These are phyloP conservation scores for Pleochaeta shiraiana DNA, from an alignment of 2,329 filamentous ascomycete genomes.

Conservation along the genomic window DNA sequence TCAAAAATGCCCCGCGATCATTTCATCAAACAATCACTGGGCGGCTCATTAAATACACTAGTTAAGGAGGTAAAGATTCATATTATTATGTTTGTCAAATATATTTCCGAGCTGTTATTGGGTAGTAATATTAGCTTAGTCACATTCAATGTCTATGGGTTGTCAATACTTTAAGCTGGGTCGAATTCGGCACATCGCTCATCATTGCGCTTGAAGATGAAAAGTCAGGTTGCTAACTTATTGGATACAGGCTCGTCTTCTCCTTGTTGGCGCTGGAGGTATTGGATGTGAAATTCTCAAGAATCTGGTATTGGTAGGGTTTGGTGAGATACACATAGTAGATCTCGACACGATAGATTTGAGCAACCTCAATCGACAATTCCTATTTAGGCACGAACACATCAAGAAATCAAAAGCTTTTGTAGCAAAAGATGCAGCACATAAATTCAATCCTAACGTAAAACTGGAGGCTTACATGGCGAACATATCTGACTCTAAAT, in stretches of 20 bases:
- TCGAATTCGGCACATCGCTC: no score
- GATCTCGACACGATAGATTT: constrained; percentile 97
- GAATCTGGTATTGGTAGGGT: constrained; percentile 80
- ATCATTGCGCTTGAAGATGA: constrained; percentile 6
- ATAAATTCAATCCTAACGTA: constrained; percentile 72
- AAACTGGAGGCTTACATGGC: constrained; percentile 78
- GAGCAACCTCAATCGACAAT: constrained; percentile 93
- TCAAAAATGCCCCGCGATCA: constrained; percentile 23
- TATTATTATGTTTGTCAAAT: no score
- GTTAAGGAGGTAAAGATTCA: constrained; percentile 43
- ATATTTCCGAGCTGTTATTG: no score
- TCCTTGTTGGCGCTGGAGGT: constrained; percentile 90
- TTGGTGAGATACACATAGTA: constrained; percentile 82
- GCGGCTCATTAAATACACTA: constrained; percentile 35
- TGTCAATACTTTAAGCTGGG: no score
- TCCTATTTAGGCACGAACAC: constrained; percentile 88
- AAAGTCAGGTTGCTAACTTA: no score
- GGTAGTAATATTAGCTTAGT: no score
- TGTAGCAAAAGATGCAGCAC: constrained; percentile 79
- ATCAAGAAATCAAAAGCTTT: constrained; percentile 95
- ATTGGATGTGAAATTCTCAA: constrained; percentile 97
- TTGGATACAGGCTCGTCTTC: constrained; percentile 47
- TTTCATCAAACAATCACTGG: constrained; percentile 44
- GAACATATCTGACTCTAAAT: constrained; percentile 80
- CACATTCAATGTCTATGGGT: no score